Conservation (phyloP, 352 stramenopile genomes). For the Phytopythium cucurbitacearum region DNA sequence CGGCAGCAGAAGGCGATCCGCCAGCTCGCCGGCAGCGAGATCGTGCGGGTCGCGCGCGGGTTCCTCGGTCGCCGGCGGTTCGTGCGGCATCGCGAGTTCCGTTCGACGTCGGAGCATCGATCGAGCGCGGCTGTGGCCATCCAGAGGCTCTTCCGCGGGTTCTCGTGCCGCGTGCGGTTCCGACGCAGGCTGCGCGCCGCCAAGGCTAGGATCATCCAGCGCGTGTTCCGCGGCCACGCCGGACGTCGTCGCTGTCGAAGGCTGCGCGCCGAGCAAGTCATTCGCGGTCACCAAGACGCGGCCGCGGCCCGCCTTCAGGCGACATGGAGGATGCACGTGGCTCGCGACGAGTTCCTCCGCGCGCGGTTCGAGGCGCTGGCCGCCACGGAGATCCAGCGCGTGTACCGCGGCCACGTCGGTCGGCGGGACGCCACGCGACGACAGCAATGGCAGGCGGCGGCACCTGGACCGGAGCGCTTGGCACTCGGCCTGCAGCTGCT, state of each 20-base stretch:
- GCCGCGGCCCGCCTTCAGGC: conserved; percentile 83
- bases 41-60: conserved; percentile 59
- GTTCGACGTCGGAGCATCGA: conserved; percentile 13
- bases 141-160: conserved; percentile 69
- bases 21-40: conserved; percentile 47
- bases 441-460: conserved; percentile 84
- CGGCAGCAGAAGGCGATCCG: conserved; percentile 38
- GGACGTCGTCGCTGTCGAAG: conserved; percentile 35
- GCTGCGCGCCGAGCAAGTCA: conserved; percentile 33
- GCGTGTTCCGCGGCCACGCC: conserved; percentile 65
- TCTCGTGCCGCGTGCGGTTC: conserved; percentile 49
- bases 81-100: conserved; percentile 13
- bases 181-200: conserved; percentile 28
- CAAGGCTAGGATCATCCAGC: conserved; percentile 52
- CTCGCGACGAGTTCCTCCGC: conserved; percentile 58
- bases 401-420: conserved; percentile 85
- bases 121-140: conserved; percentile 36
- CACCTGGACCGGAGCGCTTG: conserved; percentile 86
- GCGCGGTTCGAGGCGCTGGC: conserved; percentile 67
- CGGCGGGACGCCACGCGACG: conserved; percentile 56
- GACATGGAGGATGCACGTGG: conserved; percentile 85
- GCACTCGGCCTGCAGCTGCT: conserved; percentile 89
- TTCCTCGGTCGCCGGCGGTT: conserved; percentile 58
- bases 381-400: conserved; percentile 86
- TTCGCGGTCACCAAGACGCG: conserved; percentile 39